Base-by-base conservation (phyloP, 176 grass and related monocot genomes). In the Oryza glaberrima region DNA sequence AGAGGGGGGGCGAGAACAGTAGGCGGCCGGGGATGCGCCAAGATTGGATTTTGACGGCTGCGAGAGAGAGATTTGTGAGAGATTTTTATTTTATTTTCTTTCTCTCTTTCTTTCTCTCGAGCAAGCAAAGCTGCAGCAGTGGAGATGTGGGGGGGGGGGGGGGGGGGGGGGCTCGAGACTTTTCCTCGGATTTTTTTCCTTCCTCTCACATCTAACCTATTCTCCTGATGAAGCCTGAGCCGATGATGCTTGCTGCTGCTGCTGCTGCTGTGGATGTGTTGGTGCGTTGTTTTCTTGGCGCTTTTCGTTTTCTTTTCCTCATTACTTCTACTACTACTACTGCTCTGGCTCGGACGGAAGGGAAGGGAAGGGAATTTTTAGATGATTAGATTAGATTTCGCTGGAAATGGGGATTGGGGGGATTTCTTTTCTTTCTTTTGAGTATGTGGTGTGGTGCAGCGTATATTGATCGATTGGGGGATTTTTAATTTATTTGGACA, bases 231-330 rank as follows among this genome's bases (percentile, higher is more conserved):
- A 41, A 41, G 40, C 73, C 47, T 67, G 12, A 58, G 9, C 58
- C 46, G 81, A 45, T 75, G 76, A 36, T 36, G 35, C 35, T 36
- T 36, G 35, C 35, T 69, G 70, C 40, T 46, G 72, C 19, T 51
- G 81, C 79, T 23, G 70, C 19, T 51, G 81, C 79, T 25, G 70
- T 28, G 52, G 74, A 41, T 77, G 75, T 58, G 83, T 16, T 77
- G 83, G 79, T 22, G 88, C 74, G 80, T 83, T 90, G 80, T 83
- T 90, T 86, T 86, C 88, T 75, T 73, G 80, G 84, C 67, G 79
- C 84, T 78, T 86, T 90, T 90, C 79, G 88, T 83, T 90, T 90
- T 83, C 84, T 69, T 86, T 90, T 73, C 81, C 70, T 90, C 79
- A 84, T 70, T 84, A 90, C 83, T 75, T 83, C 88, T 90, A 79